Percentiles rank a stretch among this genome's conserved stretches.
Evolutionary conservation across 2,329 filamentous ascomycete species (phyloP).

Genomic region (Phialemonium atrogriseum): DNA sequence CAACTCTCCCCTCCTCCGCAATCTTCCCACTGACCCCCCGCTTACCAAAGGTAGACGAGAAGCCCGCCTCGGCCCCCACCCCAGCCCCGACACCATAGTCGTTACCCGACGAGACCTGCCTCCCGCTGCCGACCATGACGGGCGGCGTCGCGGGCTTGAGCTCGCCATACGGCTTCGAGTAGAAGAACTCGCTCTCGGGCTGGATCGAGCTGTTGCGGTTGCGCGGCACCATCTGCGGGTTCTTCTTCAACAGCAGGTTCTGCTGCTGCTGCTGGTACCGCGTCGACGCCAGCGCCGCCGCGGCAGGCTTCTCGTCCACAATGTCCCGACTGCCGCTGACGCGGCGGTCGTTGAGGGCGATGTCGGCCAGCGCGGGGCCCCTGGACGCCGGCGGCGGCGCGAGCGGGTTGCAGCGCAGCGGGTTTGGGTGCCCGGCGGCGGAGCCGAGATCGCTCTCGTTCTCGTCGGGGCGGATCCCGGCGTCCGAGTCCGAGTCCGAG

Average conservation of each 20-base stretch:
- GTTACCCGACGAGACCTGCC: conserved; percentile 52
- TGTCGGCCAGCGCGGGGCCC: conserved; percentile 30
- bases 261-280: not conserved
- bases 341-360: conserved; percentile 34
- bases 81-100: conserved; percentile 40
- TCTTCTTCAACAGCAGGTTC: not conserved
- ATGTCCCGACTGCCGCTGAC: conserved; percentile 37
- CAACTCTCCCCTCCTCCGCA: conserved; percentile 59
- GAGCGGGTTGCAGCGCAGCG: conserved; percentile 42
- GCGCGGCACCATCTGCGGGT: conserved; percentile 11
- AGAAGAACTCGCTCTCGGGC: conserved; percentile 39
- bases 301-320: conserved; percentile 21
- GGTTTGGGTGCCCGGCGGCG: conserved; percentile 35
- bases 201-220: conserved; percentile 40
- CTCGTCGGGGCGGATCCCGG: conserved; percentile 20
- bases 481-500: conserved; percentile 30
- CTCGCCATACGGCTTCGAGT: conserved; percentile 51
- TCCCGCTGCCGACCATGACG: conserved; percentile 32
- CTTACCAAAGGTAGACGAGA: conserved; percentile 25
- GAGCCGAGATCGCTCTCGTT: conserved; percentile 15
- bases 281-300: not conserved
- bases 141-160: conserved; percentile 46
- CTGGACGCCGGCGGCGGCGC: conserved; percentile 9
- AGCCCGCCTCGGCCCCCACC: conserved; percentile 12
- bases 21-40: conserved; percentile 66